phyloP scores from a whole-genome alignment of 108 stramenopile genomes.

The Epithemia pelagica region DNA sequence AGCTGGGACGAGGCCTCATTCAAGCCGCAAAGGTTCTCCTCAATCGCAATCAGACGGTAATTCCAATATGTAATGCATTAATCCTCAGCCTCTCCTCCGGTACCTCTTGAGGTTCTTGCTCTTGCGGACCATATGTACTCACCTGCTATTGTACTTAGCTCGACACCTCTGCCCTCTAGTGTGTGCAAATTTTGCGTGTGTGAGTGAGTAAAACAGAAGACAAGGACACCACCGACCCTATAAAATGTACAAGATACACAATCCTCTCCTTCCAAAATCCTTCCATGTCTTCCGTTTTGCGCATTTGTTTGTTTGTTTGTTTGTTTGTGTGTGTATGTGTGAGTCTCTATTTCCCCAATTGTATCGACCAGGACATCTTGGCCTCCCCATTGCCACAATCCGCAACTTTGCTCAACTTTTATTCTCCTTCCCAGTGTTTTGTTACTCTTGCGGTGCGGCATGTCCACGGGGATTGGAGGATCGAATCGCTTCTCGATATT shows the following conservation, averaged over 20 bases:
- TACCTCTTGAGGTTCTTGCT: neutral
- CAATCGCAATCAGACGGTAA: neutral
- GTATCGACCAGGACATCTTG: no score
- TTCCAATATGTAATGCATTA: constrained; percentile 1
- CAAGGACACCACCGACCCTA: neutral
- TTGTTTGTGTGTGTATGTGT: no score
- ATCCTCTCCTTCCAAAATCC: neutral
- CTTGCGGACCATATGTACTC: neutral
- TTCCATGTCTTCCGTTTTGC: neutral
- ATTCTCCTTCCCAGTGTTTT: neutral
- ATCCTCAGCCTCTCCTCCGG: neutral
- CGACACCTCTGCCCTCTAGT: neutral
- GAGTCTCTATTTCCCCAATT: no score
- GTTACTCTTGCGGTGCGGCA: neutral
- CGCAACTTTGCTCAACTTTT: neutral
- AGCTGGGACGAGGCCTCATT: neutral
- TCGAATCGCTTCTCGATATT: constrained; percentile 89
- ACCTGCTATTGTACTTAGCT: no score
- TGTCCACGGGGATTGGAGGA: neutral
- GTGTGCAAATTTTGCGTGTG: neutral
- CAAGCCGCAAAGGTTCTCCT: neutral
- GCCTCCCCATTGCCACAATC: no score
- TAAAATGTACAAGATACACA: neutral
- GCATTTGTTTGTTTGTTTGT: neutral
- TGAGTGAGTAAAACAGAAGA: neutral